These are phyloP conservation scores for Pseudogymnoascus sp. DNA, from an alignment of 2,329 filamentous ascomycete species.

Conservation along the genomic window DNA sequence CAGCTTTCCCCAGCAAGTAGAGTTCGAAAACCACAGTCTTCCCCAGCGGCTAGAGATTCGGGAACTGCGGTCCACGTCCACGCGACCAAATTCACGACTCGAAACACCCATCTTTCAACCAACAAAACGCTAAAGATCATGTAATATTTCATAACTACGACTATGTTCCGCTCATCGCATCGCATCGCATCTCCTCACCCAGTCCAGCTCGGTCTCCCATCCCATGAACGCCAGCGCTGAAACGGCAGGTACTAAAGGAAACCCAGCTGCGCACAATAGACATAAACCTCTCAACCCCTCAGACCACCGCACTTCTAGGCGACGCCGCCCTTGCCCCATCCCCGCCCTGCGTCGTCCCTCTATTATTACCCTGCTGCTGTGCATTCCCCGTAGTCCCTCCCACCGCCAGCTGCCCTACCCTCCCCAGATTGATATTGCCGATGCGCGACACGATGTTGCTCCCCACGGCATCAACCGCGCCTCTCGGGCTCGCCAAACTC, in stretches of 20 bases:
- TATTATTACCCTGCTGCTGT: constrained; percentile 18
- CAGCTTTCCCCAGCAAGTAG: background rate
- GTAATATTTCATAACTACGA: background rate
- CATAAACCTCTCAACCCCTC: background rate
- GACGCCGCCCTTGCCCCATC: constrained; percentile 9
- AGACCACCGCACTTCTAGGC: background rate
- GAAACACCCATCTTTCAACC: background rate
- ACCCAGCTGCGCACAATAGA: background rate
- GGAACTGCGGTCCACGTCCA: background rate
- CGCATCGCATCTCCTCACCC: background rate
- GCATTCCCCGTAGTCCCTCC: constrained; percentile 23
- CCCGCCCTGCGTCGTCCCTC: constrained; percentile 18
- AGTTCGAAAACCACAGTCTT: background rate
- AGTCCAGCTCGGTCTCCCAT: constrained; percentile 5
- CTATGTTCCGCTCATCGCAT: background rate
- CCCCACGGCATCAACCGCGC: constrained; percentile 88
- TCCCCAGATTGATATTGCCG: constrained; percentile 52
- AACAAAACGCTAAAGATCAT: background rate
- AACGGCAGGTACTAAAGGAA: constrained; percentile 11
- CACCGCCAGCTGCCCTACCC: constrained; percentile 17
- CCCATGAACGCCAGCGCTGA: constrained; percentile 14
- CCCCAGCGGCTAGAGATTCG: background rate
- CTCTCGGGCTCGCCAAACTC: constrained; percentile 74
- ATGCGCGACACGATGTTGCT: constrained; percentile 84
- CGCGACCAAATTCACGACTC: background rate